phyloP scores from a whole-genome alignment of 768 basidiomycete genomes.

The Russula ochroleuca region DNA sequence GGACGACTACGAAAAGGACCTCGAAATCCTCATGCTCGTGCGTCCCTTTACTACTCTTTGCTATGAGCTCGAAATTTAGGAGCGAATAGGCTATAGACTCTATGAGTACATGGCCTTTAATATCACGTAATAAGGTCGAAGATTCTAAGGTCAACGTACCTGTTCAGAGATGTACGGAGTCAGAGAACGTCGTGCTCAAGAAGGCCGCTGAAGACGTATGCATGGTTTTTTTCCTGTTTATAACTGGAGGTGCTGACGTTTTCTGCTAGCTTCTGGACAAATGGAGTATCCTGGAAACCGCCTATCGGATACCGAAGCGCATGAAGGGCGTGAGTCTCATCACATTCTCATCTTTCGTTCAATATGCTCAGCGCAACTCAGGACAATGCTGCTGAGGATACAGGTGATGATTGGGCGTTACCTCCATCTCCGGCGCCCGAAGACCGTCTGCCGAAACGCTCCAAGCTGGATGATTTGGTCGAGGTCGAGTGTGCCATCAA shows the following conservation, averaged over 20 bases:
- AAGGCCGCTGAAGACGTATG: conserved; percentile 59
- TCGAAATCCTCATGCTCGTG: conserved; percentile 68
- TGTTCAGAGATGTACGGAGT: conserved; percentile 50
- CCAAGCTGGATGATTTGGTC: conserved; percentile 25
- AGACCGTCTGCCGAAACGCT: conserved; percentile 29
- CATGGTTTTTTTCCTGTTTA: neutral
- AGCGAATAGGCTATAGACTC: conserved; percentile 53
- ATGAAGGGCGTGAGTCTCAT: conserved; percentile 39
- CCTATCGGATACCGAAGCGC: conserved; percentile 84
- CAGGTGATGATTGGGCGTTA: conserved; percentile 1
- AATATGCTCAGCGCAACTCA: conserved; percentile 4
- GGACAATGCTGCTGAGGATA: conserved; percentile 32
- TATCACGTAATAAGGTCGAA: conserved; percentile 87
- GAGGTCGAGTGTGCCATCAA: conserved; percentile 28
- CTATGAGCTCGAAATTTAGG: neutral
- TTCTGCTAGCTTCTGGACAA: conserved; percentile 60
- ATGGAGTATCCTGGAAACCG: conserved; percentile 78
- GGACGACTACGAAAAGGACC: conserved; percentile 66
- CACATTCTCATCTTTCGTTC: neutral
- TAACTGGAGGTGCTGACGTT: neutral
- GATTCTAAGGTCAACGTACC: conserved; percentile 62
- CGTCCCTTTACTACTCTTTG: conserved; percentile 31
- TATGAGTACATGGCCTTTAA: conserved; percentile 74
- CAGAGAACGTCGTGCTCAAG: conserved; percentile 55
- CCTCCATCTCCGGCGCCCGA: conserved; percentile 19